Conservation (phyloP, 1,139 yeast genomes). For the Nakaseomyces sp. region DNA sequence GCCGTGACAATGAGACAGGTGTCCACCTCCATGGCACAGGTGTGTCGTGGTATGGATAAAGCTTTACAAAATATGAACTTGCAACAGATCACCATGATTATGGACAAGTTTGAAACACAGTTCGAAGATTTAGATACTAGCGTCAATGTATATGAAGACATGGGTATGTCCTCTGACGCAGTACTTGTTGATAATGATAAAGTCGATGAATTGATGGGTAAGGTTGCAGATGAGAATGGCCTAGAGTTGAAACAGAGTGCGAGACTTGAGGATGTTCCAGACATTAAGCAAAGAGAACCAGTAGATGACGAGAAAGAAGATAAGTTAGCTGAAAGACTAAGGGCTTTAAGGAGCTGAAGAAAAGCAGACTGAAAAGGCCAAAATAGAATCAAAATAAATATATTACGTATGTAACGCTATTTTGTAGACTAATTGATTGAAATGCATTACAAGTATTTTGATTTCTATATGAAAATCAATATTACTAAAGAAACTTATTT, state of each 20-base stretch:
- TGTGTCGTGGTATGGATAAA: slow-evolving; percentile 90
- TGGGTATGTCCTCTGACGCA: slow-evolving; percentile 84
- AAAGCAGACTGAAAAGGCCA: too few relatives aligned
- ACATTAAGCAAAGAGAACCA: slow-evolving; percentile 24
- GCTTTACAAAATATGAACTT: slow-evolving; percentile 95
- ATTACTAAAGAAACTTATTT: too few relatives aligned
- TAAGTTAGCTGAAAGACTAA: slow-evolving; percentile 71
- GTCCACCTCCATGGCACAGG: slow-evolving; percentile 87
- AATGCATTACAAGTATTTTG: not conserved
- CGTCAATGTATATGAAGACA: slow-evolving; percentile 84
- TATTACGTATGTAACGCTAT: not conserved
- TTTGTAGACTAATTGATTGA: not conserved
- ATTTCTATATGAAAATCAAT: not conserved
- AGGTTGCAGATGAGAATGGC: slow-evolving; percentile 97
- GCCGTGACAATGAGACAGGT: slow-evolving; percentile 96
- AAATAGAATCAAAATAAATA: too few relatives aligned
- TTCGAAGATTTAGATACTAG: slow-evolving; percentile 94
- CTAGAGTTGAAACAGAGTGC: slow-evolving; percentile 69
- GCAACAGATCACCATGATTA: slow-evolving; percentile 82
- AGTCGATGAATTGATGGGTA: slow-evolving; percentile 83
- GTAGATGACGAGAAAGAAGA: slow-evolving; percentile 78
- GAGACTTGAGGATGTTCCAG: slow-evolving; percentile 50
- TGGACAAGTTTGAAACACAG: slow-evolving; percentile 95
- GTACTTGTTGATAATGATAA: slow-evolving; percentile 76
- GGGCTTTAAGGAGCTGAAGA: slow-evolving; percentile 56